Conservation (phyloP, 345 rosid genomes). For the Melaleuca alternifolia region DNA sequence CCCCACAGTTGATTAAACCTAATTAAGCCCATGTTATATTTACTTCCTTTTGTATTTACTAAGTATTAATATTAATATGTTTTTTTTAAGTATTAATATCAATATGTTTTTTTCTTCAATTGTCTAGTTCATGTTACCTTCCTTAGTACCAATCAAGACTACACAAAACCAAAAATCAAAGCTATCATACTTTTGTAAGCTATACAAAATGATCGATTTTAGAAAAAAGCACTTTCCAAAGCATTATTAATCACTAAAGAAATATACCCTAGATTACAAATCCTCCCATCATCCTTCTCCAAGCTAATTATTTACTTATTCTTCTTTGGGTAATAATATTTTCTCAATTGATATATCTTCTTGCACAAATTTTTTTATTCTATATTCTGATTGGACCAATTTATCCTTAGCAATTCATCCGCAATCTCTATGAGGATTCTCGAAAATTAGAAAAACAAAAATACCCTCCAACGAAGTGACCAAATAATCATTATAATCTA, state of each 20-base stretch:
- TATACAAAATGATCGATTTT: no score
- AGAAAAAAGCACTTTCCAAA: rapidly evolving
- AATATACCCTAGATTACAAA: rapidly evolving
- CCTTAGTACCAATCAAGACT: neutral
- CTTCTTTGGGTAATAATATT: neutral
- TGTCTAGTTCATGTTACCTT: neutral
- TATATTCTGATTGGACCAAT: neutral
- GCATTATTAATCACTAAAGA: rapidly evolving
- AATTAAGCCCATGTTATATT: no score
- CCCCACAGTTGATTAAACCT: no score
- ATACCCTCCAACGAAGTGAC: neutral
- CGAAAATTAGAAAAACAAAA: neutral
- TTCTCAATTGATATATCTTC: neutral
- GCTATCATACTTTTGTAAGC: neutral
- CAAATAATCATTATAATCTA: neutral
- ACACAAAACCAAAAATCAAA: neutral
- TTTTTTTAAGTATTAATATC: no score
- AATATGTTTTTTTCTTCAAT: no score
- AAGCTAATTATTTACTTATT: neutral
- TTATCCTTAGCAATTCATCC: neutral
- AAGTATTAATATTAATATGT: no score
- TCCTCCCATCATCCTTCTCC: neutral
- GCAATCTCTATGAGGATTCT: neutral
- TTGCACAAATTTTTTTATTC: neutral
- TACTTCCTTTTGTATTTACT: no score